A percentile compares a stretch with the other conserved stretches of the same genome.
phyloP scores from a whole-genome alignment of 2,329 filamentous ascomycete species.

The Colletotrichum sp. region DNA sequence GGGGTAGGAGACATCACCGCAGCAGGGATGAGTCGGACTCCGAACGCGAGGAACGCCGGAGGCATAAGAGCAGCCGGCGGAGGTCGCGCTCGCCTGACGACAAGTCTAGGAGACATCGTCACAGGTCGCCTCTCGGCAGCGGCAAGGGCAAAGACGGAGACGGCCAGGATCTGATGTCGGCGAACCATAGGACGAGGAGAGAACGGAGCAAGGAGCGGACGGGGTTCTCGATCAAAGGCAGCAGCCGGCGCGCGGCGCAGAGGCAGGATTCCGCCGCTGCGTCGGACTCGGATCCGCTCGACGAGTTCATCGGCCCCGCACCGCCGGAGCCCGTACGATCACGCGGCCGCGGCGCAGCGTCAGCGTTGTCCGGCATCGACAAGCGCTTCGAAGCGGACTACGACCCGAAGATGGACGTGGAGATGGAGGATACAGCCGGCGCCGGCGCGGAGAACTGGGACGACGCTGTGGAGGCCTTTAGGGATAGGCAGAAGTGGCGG shows the following conservation, averaged over 20 bases:
- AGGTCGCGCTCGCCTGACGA: conserved; percentile 37
- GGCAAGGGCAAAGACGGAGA: conserved; percentile 10
- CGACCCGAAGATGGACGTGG: conserved; percentile 61
- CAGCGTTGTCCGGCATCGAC: conserved; percentile 73
- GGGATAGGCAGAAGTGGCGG: conserved; percentile 81
- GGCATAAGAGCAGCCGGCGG: conserved; percentile 19
- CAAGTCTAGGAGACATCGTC: conserved; percentile 32
- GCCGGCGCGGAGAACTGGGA: conserved; percentile 72
- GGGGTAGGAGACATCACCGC: neutral
- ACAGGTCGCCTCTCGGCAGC: conserved; percentile 28
- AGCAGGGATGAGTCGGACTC: conserved; percentile 2
- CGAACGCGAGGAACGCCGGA: conserved; percentile 13
- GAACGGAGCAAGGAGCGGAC: neutral
- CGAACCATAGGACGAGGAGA: neutral
- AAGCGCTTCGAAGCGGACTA: conserved; percentile 76
- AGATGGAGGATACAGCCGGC: conserved; percentile 50
- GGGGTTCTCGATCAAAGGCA: neutral
- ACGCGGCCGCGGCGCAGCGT: conserved; percentile 75
- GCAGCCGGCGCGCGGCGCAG: neutral
- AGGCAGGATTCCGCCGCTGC: conserved; percentile 26
- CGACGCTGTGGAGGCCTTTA: conserved; percentile 76
- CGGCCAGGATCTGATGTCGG: neutral
- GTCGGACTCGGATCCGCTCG: conserved; percentile 73
- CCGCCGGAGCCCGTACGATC: conserved; percentile 57
- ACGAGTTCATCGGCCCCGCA: conserved; percentile 78